These are phyloP conservation scores for Agrocybe pediades DNA, from an alignment of 768 basidiomycete genomes.

Conservation along the genomic window DNA sequence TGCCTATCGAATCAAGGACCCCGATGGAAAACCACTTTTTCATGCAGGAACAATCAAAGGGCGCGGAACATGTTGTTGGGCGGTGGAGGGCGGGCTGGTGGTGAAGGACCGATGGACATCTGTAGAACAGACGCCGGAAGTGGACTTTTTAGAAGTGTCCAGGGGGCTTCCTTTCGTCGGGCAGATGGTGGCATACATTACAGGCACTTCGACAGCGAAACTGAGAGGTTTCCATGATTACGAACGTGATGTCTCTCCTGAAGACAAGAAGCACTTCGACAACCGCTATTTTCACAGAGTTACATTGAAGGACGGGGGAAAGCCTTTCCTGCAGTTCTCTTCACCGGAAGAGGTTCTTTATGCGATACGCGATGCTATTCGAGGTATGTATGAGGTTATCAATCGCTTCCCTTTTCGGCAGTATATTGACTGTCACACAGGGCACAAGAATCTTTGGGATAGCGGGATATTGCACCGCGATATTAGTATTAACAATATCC, in stretches of 20 bases:
- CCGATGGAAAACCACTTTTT: conserved; percentile 6
- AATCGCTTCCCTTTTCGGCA: not conserved
- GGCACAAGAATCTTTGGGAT: conserved; percentile 15
- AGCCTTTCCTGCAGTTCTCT: conserved; percentile 11
- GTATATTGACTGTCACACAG: no score
- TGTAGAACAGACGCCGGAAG: conserved; percentile 6
- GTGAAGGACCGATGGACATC: conserved; percentile 25
- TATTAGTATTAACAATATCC: no score
- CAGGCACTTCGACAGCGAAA: no score
- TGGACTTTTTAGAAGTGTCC: conserved; percentile 10
- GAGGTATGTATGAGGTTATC: no score
- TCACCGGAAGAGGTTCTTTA: conserved; percentile 10
- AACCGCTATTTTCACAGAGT: conserved; percentile 2
- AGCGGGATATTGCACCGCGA: conserved; percentile 25
- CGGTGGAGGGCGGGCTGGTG: conserved; percentile 3
- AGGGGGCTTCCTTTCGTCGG: conserved; percentile 18
- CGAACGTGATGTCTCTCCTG: conserved; percentile 1
- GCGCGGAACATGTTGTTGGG: conserved; percentile 24
- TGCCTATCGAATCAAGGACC: not conserved
- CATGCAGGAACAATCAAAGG: conserved; percentile 16
- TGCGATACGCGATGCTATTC: no score
- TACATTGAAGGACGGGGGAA: conserved; percentile 12
- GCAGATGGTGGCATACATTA: conserved; percentile 12
- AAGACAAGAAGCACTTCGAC: not conserved
- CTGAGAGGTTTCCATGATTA: not conserved